Evolutionary conservation across 2,329 filamentous ascomycete genomes (phyloP), one percentile per base, ranked within the genome.

Genomic region (Cyclaneusma minus): DNA sequence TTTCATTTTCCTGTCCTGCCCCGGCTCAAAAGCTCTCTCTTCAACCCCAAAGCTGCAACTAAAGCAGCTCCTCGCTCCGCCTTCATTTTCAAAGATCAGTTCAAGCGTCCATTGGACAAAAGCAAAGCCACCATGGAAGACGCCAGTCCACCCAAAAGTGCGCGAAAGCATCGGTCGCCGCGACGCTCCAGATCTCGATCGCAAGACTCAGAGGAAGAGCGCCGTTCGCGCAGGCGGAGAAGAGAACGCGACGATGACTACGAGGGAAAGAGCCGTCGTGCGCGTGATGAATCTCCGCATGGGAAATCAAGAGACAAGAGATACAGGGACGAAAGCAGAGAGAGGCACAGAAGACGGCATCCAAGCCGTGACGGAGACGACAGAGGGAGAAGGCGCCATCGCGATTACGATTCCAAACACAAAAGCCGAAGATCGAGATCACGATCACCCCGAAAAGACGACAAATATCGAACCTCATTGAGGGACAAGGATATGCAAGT

Each of bases 121-220:
- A n/a, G n/a, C n/a, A n/a, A n/a, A n/a, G n/a, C n/a, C n/a, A n/a
- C n/a, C n/a, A n/a, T n/a, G n/a, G n/a, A n/a, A n/a, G n/a, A n/a
- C n/a, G n/a, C n/a, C n/a, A n/a, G n/a, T n/a, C n/a, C n/a, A n/a
- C n/a, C n/a, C n/a, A n/a, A n/a, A n/a, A n/a, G n/a, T n/a, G n/a
- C n/a, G n/a, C n/a, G n/a, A n/a, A n/a, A n/a, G n/a, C n/a, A n/a
- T n/a, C n/a, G n/a, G n/a, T n/a, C n/a, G 14, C 32, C 25, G 8
- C 32, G 32, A 17, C 34, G 38, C 11, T 43, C 38, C 16, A 31
- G 35, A 15, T 44, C 45, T 8, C 14, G 24, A 11, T 43, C 42
- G 7, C 30, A 29, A 14, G 42, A 45, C 25, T 43, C 41, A 4
- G 43, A 40, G 27, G 43, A 44, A 24, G 43, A 45, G 22, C 30